Evolutionary conservation across 2,329 filamentous ascomycete species (phyloP).

Genomic region (Pseudogymnoascus sp.): DNA sequence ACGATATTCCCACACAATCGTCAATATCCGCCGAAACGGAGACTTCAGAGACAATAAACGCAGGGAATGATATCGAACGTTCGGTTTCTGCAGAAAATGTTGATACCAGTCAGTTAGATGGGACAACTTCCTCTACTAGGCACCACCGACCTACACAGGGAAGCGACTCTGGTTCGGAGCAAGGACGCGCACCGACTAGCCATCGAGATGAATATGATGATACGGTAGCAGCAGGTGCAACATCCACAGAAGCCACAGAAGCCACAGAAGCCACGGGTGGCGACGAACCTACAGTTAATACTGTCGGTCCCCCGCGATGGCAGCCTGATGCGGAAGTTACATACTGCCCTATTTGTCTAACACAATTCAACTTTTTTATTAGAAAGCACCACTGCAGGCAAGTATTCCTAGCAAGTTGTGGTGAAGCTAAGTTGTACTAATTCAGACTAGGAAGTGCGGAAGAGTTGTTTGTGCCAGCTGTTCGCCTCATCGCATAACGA

Average conservation of each 20-base stretch:
- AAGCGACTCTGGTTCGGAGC: background rate
- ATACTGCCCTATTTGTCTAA: conserved; percentile 74
- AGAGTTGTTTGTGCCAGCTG: conserved; percentile 83
- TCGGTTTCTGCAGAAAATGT: background rate
- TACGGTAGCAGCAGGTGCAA: background rate
- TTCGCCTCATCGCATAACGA: conserved; percentile 90
- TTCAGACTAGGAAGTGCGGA: conserved; percentile 65
- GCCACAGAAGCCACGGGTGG: background rate
- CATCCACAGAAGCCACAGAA: background rate
- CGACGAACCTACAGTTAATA: background rate
- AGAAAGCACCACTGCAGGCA: conserved; percentile 89
- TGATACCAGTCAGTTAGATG: background rate
- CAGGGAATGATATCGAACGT: background rate
- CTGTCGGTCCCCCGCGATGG: conserved; percentile 65
- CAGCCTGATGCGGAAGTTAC: conserved; percentile 79
- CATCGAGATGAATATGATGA: background rate
- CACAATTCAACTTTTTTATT: conserved; percentile 74
- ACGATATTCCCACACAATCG: background rate
- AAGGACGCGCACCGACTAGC: background rate
- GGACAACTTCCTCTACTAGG: background rate
- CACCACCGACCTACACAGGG: background rate
- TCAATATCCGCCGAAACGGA: background rate
- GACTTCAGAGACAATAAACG: background rate
- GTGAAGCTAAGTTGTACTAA: background rate
- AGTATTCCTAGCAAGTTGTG: conserved; percentile 21